Evolutionary conservation across 1,139 yeast species (phyloP).

Genomic region (Candida sojae): DNA sequence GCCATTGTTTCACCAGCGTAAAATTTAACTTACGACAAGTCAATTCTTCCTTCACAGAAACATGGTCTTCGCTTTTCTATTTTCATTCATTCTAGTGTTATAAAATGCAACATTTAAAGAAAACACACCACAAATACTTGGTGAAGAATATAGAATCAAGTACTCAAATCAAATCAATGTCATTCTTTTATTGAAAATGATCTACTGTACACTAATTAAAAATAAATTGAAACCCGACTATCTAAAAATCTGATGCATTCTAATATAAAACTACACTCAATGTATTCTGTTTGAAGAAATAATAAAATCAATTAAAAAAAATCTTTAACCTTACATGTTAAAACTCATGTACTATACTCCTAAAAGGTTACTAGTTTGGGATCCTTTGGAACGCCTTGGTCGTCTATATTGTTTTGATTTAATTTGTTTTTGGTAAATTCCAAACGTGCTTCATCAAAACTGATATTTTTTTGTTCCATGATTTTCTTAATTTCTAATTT

Average conservation of each 20-base stretch:
- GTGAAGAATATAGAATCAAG: no score
- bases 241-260: background rate
- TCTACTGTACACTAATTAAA: background rate
- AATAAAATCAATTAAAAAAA: no score
- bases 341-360: no score
- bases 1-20: no score
- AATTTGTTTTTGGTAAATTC: conserved; percentile 50
- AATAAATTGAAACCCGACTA: no score
- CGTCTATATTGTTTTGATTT: conserved; percentile 53
- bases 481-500: conserved; percentile 52
- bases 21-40: no score
- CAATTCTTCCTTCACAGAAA: no score
- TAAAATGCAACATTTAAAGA: no score
- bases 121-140: no score
- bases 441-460: conserved; percentile 74
- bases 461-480: conserved; percentile 50
- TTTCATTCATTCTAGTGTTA: no score
- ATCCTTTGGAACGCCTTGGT: conserved; percentile 40
- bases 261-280: background rate
- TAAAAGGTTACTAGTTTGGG: conserved; percentile 40
- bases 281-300: background rate
- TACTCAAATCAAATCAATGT: no score
- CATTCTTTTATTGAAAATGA: background rate
- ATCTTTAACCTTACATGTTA: background rate
- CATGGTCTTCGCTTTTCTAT: no score